A percentile compares a stretch with the other conserved stretches of the same genome.
phyloP scores from a whole-genome alignment of 2,329 filamentous ascomycete species.

The Penicillium sp. region DNA sequence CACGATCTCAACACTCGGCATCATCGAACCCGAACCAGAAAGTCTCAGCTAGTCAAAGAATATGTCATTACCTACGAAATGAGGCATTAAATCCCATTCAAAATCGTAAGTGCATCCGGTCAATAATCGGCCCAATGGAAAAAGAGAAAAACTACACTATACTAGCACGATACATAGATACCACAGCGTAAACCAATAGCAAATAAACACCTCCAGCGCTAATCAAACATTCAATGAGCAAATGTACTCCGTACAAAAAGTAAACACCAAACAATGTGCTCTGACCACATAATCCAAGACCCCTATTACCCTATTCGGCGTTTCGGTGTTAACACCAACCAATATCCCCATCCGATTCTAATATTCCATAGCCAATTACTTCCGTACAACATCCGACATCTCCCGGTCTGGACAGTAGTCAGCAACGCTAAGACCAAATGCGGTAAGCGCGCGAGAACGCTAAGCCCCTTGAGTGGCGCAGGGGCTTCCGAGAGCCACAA shows the following conservation, averaged over 20 bases:
- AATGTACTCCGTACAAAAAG: too few species aligned
- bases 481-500: conserved; percentile 19
- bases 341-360: background rate
- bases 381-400: conserved; percentile 1
- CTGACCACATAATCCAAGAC: background rate
- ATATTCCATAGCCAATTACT: background rate
- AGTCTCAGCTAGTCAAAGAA: background rate
- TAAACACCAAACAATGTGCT: background rate
- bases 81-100: conserved; percentile 9
- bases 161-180: background rate
- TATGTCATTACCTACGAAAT: background rate
- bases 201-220: background rate
- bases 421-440: conserved; percentile 17
- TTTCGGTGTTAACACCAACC: conserved; percentile 20
- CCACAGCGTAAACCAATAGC: conserved; percentile 1
- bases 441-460: conserved; percentile 2
- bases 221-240: background rate
- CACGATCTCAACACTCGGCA: conserved; percentile 3
- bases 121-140: conserved; percentile 1
- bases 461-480: conserved; percentile 22
- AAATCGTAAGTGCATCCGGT: background rate
- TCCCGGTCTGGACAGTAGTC: conserved; percentile 18
- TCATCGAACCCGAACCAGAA: conserved; percentile 2
- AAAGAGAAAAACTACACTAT: background rate
- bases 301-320: conserved; percentile 15